Evolutionary conservation across 73 alveolate genomes (phyloP), one percentile per base, ranked within the genome.

Genomic region (Paraurostyla sp.): DNA sequence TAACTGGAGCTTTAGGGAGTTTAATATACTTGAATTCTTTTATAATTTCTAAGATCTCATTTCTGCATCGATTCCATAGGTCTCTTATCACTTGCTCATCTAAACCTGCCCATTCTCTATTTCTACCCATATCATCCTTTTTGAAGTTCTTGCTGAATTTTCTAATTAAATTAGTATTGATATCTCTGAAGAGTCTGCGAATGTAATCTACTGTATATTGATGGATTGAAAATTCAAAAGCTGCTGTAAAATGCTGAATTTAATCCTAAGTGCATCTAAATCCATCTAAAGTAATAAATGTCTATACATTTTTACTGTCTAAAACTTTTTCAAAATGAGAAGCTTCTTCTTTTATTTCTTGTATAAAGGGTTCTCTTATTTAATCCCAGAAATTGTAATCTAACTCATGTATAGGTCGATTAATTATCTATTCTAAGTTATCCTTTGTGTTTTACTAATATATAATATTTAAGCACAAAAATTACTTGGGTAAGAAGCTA

Each of bases 241-340:
- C 20, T 58, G 65, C 52, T 13, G 69, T 3, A 71, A 62, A 62
- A 22, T 71, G 87, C 29, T 83, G 40, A 38, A 90, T 56, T 42
- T 90, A 86, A 7, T 90, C 92, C 32, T 80, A 80, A 22, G 16
- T 60, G 40, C 91, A 57, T 29, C 46, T n/a, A 62, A 88, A 80
- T 20, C 96, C 85, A 83, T 93, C 97, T 0, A n/a, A n/a, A n/a
- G n/a, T n/a, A n/a, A 96, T 93, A 18, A 96, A 96, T 80, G n/a
- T n/a, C n/a, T n/a, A n/a, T n/a, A n/a, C n/a, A n/a, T n/a, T n/a
- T n/a, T n/a, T n/a, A 20, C 78, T 51, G 23, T 82, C 48, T 27
- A 90, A 86, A 36, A 90, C 71, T 36, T n/a, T 35, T 51, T 69
- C 48, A 45, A 86, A 63, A 13, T 83, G 69, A 40, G 76, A 86